A percentile compares a stretch with the other conserved stretches of the same genome.
These are phyloP conservation scores for Lepraria neglecta DNA, from an alignment of 495 filamentous ascomycete genomes.

Conservation along the genomic window DNA sequence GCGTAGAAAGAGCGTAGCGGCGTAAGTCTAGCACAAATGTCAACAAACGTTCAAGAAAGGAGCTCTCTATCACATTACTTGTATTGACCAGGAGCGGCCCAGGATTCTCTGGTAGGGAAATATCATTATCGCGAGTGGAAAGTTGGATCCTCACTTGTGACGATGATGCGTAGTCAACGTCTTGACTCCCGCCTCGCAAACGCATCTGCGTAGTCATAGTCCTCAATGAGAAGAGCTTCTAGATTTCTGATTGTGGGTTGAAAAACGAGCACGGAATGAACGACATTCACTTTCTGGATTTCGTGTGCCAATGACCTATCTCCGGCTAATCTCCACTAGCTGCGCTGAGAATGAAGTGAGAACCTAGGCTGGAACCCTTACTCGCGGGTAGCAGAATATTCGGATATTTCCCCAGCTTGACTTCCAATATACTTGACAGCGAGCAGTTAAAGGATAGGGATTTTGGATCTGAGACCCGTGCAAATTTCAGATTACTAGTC, in stretches of 20 bases:
- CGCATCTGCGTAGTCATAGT: slow-evolving; percentile 2
- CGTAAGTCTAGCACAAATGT: slow-evolving; percentile 55
- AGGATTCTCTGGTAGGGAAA: slow-evolving; percentile 54
- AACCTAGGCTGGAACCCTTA: background rate
- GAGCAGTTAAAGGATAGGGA: too few species aligned
- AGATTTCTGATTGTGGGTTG: too few species aligned
- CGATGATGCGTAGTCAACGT: background rate
- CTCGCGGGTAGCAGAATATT: too few species aligned
- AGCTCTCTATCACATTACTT: slow-evolving; percentile 39
- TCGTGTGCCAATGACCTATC: slow-evolving; percentile 5
- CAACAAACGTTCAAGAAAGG: slow-evolving; percentile 11
- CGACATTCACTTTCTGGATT: background rate
- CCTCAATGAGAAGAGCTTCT: too few species aligned
- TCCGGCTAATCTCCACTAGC: slow-evolving; percentile 8
- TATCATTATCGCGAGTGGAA: slow-evolving; percentile 50
- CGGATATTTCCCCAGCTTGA: too few species aligned
- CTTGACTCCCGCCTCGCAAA: background rate
- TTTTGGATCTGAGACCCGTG: too few species aligned
- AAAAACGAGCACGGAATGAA: background rate
- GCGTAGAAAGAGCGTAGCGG: slow-evolving; percentile 82
- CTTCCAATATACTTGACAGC: too few species aligned
- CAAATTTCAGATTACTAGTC: too few species aligned
- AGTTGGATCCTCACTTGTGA: slow-evolving; percentile 57
- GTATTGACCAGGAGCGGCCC: slow-evolving; percentile 60
- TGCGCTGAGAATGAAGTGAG: too few species aligned